phyloP scores from a whole-genome alignment of 176 grass and related monocot species.

The Urochloa ruziziensis region DNA sequence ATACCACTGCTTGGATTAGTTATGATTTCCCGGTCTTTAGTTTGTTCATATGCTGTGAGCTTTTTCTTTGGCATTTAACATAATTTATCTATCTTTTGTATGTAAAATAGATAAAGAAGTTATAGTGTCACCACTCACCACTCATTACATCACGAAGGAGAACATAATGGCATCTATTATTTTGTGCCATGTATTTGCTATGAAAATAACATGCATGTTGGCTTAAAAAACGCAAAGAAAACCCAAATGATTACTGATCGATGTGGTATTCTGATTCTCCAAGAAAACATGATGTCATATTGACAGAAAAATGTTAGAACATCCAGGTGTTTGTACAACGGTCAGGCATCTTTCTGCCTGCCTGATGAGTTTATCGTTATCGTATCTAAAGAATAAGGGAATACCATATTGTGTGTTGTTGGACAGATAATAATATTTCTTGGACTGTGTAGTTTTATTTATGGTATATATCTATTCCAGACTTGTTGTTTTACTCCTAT shows the following conservation, averaged over 20 bases:
- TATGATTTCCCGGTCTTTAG: not conserved
- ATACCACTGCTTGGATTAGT: not conserved
- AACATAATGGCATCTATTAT: conserved; percentile 22
- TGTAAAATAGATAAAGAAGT: not conserved
- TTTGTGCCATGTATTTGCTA: conserved; percentile 17
- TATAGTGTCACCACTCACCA: not conserved
- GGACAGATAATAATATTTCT: not conserved
- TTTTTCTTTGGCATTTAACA: conserved; percentile 5
- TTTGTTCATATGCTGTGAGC: not conserved
- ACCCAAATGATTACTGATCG: not conserved
- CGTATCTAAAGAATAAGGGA: not conserved
- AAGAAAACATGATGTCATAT: not conserved
- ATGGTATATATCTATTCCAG: not conserved
- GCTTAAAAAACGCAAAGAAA: conserved; percentile 2
- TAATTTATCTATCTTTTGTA: not conserved
- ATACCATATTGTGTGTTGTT: not conserved
- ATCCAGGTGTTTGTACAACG: conserved; percentile 7
- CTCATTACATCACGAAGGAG: conserved; percentile 30
- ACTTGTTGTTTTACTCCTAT: not conserved
- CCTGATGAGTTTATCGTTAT: not conserved
- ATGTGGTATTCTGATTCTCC: conserved; percentile 15
- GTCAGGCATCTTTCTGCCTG: conserved; percentile 12
- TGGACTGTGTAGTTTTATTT: not conserved
- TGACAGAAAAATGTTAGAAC: conserved; percentile 4
- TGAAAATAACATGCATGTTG: conserved; percentile 24